Conservation (phyloP, 106 monocot species). For the Acorus gramineus region DNA sequence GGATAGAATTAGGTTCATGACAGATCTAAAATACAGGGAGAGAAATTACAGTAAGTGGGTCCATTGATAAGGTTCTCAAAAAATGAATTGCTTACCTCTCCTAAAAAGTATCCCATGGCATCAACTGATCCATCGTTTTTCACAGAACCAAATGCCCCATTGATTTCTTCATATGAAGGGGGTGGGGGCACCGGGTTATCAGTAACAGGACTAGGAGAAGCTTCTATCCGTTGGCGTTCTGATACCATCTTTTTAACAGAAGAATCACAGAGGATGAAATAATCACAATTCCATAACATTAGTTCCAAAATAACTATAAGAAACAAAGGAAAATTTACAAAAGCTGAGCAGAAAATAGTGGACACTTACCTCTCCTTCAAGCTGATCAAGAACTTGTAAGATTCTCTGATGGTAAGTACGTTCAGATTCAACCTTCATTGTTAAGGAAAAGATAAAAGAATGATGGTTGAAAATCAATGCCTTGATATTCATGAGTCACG, state of each 20-base stretch:
- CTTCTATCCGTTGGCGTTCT: conserved; percentile 88
- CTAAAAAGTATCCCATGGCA: conserved; percentile 66
- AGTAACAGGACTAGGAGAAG: conserved; percentile 39
- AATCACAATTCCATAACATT: no score
- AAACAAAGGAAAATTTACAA: background rate
- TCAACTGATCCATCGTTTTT: conserved; percentile 40
- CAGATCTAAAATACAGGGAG: no score
- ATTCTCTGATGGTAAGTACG: conserved; percentile 73
- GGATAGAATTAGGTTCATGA: no score
- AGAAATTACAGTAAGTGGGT: no score
- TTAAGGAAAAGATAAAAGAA: conserved; percentile 1
- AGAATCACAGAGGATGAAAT: background rate
- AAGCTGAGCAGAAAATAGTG: background rate
- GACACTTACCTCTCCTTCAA: conserved; percentile 61
- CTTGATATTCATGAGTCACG: no score
- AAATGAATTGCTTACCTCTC: conserved; percentile 47
- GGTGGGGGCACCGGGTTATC: conserved; percentile 53
- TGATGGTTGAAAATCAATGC: conserved; percentile 7
- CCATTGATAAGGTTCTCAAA: background rate
- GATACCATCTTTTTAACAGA: conserved; percentile 50
- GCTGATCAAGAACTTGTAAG: conserved; percentile 78
- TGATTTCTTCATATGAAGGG: conserved; percentile 85
- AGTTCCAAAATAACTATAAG: background rate
- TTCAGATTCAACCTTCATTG: conserved; percentile 79
- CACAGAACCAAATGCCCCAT: conserved; percentile 37